Percentiles rank a stretch among this genome's conserved stretches.
phyloP scores from a whole-genome alignment of 2,329 filamentous ascomycete species.

The Apiospora aurea region DNA sequence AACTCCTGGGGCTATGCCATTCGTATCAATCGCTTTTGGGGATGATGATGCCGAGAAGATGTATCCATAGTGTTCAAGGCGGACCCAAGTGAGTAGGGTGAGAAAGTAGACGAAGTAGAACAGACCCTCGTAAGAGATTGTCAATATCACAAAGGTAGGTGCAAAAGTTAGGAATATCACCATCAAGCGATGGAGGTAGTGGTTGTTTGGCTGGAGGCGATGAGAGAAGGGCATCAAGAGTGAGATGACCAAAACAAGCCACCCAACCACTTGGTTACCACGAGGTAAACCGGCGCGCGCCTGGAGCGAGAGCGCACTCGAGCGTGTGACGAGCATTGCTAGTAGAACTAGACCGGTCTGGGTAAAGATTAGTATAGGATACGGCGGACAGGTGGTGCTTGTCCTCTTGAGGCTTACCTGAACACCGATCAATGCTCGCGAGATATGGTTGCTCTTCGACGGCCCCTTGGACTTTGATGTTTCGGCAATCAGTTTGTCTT shows the following conservation, averaged over 20 bases:
- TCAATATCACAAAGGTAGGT: conserved; percentile 92
- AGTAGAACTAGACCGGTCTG: conserved; percentile 80
- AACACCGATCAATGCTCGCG: conserved; percentile 68
- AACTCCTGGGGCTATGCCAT: conserved; percentile 30
- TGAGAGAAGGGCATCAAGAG: conserved; percentile 84
- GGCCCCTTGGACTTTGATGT: conserved; percentile 44
- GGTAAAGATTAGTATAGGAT: conserved; percentile 28
- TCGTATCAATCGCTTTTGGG: conserved; percentile 31
- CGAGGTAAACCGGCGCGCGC: conserved; percentile 83
- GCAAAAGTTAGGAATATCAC: conserved; percentile 93
- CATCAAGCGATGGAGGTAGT: conserved; percentile 89
- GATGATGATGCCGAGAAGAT: conserved; percentile 43
- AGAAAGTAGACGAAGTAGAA: conserved; percentile 93
- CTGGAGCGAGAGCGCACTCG: conserved; percentile 84
- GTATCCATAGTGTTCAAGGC: conserved; percentile 83
- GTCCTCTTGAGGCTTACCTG: conserved; percentile 56
- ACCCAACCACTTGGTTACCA: conserved; percentile 88
- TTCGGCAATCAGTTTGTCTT: conserved; percentile 65
- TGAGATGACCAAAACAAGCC: conserved; percentile 80
- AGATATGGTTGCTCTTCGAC: conserved; percentile 51
- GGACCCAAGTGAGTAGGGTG: conserved; percentile 86
- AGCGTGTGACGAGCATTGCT: conserved; percentile 85
- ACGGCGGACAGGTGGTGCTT: no score
- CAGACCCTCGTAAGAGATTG: conserved; percentile 95
- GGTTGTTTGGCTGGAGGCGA: conserved; percentile 77